Percentiles rank a stretch among this genome's conserved stretches.
Conservation (phyloP, 2,329 filamentous ascomycete species). For the Allantophomopsis lycopodina region DNA sequence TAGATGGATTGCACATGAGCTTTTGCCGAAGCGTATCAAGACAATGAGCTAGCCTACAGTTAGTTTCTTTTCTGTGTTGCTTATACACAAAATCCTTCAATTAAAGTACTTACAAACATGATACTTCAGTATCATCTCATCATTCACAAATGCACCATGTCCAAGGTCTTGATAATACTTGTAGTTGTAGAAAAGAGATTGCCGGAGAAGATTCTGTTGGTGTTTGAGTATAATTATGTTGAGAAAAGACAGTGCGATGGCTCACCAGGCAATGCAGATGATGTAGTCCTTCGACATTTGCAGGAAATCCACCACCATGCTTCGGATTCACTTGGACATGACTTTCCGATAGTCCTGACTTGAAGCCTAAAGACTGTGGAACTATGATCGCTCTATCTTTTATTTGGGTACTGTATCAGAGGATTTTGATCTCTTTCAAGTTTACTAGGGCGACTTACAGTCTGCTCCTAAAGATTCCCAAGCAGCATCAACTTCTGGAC, state of each 20-base stretch:
- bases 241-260: constrained; percentile 9
- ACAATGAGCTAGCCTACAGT: constrained; percentile 28
- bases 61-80: no score
- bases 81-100: no score
- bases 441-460: constrained; percentile 23
- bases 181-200: constrained; percentile 36
- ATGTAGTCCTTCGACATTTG: constrained; percentile 31
- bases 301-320: constrained; percentile 36
- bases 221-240: constrained; percentile 6
- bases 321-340: constrained; percentile 35
- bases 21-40: constrained; percentile 39
- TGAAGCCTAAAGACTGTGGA: constrained; percentile 22
- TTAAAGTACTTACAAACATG: constrained; percentile 34
- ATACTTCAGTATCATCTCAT: constrained; percentile 29
- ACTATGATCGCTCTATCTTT: constrained; percentile 25
- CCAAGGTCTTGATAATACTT: constrained; percentile 31
- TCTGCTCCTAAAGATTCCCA: constrained; percentile 35
- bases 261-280: constrained; percentile 31
- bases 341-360: constrained; percentile 27
- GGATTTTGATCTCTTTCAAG: no score
- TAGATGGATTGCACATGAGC: constrained; percentile 38
- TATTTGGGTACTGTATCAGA: not conserved
- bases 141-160: constrained; percentile 32
- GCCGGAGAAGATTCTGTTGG: constrained; percentile 31
- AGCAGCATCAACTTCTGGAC: constrained; percentile 35